Conservation (phyloP, 768 basidiomycete species). For the Leccinum pellstonianum region DNA sequence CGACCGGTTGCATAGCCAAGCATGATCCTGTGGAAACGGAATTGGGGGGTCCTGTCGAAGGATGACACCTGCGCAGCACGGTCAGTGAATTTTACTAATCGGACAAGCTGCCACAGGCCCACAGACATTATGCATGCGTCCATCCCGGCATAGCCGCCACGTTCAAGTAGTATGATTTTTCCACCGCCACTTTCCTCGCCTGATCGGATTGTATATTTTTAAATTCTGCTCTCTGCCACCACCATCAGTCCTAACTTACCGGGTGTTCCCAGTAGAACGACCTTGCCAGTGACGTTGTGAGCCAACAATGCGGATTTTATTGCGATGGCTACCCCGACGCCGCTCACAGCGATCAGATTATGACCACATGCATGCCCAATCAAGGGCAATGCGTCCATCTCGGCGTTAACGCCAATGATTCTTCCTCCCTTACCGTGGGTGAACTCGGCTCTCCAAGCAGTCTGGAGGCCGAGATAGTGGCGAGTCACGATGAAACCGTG, state of each 20-base stretch:
- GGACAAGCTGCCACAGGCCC: neutral
- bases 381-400: slow-evolving; percentile 63
- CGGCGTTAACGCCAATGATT: slow-evolving; percentile 75
- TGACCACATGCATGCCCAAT: slow-evolving; percentile 75
- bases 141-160: slow-evolving; percentile 79
- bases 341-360: slow-evolving; percentile 78
- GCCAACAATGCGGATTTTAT: slow-evolving; percentile 66
- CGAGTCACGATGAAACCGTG: slow-evolving; percentile 71
- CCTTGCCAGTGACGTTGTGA: slow-evolving; percentile 60
- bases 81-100: slow-evolving; percentile 16
- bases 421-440: slow-evolving; percentile 57
- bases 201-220: slow-evolving; percentile 26
- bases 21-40: slow-evolving; percentile 53
- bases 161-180: slow-evolving; percentile 70
- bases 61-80: slow-evolving; percentile 61
- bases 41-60: slow-evolving; percentile 52
- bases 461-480: slow-evolving; percentile 67
- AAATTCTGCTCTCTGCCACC: neutral
- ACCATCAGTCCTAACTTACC: slow-evolving; percentile 37
- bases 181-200: slow-evolving; percentile 81
- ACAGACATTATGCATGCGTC: slow-evolving; percentile 73
- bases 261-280: slow-evolving; percentile 78
- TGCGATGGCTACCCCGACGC: slow-evolving; percentile 72
- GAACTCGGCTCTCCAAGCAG: slow-evolving; percentile 79
- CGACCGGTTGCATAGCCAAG: slow-evolving; percentile 62